phyloP scores from a whole-genome alignment of 805 yeast species.

The Candida ipomoeae region DNA sequence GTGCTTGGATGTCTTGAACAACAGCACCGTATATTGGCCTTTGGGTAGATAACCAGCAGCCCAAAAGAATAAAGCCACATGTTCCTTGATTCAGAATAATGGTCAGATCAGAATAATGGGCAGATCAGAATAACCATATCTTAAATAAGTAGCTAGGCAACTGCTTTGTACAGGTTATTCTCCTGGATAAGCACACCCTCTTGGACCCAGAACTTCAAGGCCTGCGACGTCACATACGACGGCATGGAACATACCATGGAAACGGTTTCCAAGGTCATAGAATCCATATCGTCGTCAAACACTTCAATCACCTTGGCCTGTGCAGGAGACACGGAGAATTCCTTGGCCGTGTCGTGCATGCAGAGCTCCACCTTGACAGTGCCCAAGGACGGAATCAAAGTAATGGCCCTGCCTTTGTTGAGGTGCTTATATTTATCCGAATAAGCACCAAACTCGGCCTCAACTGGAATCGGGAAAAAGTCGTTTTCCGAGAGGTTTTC shows the following conservation, averaged over 20 bases:
- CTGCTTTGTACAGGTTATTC: conserved; percentile 1
- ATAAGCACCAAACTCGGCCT: conserved; percentile 41
- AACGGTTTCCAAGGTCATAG: conserved; percentile 24
- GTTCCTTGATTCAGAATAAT: too few relatives aligned
- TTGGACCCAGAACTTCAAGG: conserved; percentile 60
- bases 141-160: neutral
- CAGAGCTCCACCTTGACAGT: conserved; percentile 56
- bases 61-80: too few relatives aligned
- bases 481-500: conserved; percentile 26
- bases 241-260: conserved; percentile 20
- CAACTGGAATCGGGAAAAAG: conserved; percentile 51
- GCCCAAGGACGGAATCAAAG: conserved; percentile 58
- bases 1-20: too few relatives aligned
- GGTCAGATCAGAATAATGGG: too few relatives aligned
- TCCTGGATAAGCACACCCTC: conserved; percentile 43
- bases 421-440: conserved; percentile 36
- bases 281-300: conserved; percentile 38
- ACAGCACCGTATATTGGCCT: too few relatives aligned
- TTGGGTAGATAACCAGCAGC: too few relatives aligned
- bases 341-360: conserved; percentile 13
- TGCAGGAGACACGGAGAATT: conserved; percentile 58
- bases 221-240: conserved; percentile 21
- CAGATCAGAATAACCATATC: too few relatives aligned
- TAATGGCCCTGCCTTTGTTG: conserved; percentile 57
- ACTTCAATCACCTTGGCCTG: conserved; percentile 60